Conservation (phyloP, 345 rosid genomes). For the Camelina neglecta region DNA sequence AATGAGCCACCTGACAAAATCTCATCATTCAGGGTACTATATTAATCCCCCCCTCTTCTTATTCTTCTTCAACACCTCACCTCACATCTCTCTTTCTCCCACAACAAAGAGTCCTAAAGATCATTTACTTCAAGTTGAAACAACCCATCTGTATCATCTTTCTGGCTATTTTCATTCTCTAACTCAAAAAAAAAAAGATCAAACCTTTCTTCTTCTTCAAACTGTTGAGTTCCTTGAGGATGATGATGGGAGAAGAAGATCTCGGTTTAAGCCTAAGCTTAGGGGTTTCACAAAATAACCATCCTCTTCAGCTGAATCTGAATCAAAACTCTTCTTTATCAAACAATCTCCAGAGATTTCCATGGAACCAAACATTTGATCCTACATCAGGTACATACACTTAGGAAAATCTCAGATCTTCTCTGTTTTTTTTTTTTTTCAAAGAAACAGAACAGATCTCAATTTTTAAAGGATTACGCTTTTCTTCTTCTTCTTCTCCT, state of each 20-base stretch:
- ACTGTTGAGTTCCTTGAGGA: slow-evolving; percentile 10
- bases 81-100: slow-evolving; percentile 27
- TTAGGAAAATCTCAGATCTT: slow-evolving; percentile 12
- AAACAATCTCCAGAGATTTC: slow-evolving; percentile 37
- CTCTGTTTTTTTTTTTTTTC: neutral
- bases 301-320: slow-evolving; percentile 39
- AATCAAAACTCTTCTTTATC: slow-evolving; percentile 50
- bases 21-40: slow-evolving; percentile 41
- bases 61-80: slow-evolving; percentile 1
- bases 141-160: neutral
- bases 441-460: slow-evolving; percentile 15
- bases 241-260: slow-evolving; percentile 76
- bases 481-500: neutral
- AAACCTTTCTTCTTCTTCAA: slow-evolving; percentile 12
- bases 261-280: slow-evolving; percentile 84
- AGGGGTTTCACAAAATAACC: slow-evolving; percentile 57
- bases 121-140: neutral
- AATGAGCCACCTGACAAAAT: slow-evolving; percentile 41
- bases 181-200: slow-evolving; percentile 1
- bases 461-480: too few relatives aligned
- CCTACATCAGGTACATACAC: slow-evolving; percentile 11
- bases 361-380: slow-evolving; percentile 32
- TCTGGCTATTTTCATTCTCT: neutral
- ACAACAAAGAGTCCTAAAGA: neutral
- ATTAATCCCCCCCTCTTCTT: slow-evolving; percentile 21